Base-by-base conservation (phyloP, 164 flowering plant species). In the Aristolochia contorta region DNA sequence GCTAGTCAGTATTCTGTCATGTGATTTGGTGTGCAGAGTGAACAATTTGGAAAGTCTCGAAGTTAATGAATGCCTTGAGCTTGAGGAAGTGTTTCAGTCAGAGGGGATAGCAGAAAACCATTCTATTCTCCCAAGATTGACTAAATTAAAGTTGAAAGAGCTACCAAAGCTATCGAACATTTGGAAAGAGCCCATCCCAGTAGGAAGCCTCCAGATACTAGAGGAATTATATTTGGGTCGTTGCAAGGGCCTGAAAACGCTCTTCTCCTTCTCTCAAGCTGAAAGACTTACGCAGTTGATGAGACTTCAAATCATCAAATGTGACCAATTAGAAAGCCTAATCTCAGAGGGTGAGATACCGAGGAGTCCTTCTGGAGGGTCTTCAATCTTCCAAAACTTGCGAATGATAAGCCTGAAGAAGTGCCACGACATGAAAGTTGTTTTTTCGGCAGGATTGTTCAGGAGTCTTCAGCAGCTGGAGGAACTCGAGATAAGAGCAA, bases 31-130 rank as follows among this genome's bases (percentile, higher is more conserved):
- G 57, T 5, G 12, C 51, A n/a, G 13, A 13, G 6, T 61, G 48
- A n/a, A 30, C 16, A 51, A 61, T 52, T 19, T 65, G 12, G 67
- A 50, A 49, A 41, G n/a, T 0, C 25, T 58, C 10, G 0, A 0
- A 2, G 57, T 65, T 15, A 0, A 0, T 16, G 19, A 8, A 1
- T 65, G 67, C 45, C 8, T 33, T 13, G 57, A 22, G 22, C 37
- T 57, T 56, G 49, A 23, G 32, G 62, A 65, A 52, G 51, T 65
- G 8, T 65, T 65, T 13, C 8, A 30, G 13, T 47, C 25, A 18
- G 30, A 46, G 46, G 60, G 46, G 0, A 8, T 20, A 12, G 8
- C 18, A 22, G 54, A 19, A 24, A 1, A 14, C 7, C 23, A 21
- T 14, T 53, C 8, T 27, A 14, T 32, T 47, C 54, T 64, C 25